Conservation (phyloP, 805 yeast genomes). For the Spathaspora boniae region DNA sequence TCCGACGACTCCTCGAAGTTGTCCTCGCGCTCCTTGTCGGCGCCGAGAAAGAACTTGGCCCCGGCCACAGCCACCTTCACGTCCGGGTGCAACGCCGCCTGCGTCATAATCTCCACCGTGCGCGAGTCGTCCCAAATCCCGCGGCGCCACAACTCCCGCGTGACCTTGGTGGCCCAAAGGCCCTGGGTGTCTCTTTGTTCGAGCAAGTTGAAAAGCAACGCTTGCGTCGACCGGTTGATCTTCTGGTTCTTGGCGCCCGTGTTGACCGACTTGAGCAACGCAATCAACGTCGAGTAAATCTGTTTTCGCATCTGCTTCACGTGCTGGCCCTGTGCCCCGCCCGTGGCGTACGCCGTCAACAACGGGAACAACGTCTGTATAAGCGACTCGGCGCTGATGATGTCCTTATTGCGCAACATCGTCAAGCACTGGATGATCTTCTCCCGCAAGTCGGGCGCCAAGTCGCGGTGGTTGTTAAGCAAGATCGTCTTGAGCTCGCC, state of each 20-base stretch:
- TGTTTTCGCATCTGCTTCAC: conserved; percentile 82
- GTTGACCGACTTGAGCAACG: conserved; percentile 77
- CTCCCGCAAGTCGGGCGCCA: conserved; percentile 83
- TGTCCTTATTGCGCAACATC: conserved; percentile 83
- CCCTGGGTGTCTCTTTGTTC: conserved; percentile 79
- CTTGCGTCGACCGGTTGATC: conserved; percentile 86
- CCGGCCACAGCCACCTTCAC: conserved; percentile 86
- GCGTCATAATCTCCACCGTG: conserved; percentile 96
- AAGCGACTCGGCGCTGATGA: conserved; percentile 72
- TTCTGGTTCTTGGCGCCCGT: conserved; percentile 88
- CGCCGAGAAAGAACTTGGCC: conserved; percentile 86
- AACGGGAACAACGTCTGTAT: conserved; percentile 89
- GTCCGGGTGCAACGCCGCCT: conserved; percentile 87
- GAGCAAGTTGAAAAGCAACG: conserved; percentile 79
- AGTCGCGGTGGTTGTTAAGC: conserved; percentile 70
- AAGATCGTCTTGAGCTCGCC: conserved; percentile 70
- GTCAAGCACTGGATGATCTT: conserved; percentile 86
- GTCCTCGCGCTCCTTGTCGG: conserved; percentile 90
- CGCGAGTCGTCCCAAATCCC: conserved; percentile 98
- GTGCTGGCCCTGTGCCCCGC: conserved; percentile 52
- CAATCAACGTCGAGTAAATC: conserved; percentile 73
- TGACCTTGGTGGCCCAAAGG: conserved; percentile 92
- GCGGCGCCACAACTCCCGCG: conserved; percentile 95
- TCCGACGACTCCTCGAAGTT: conserved; percentile 70
- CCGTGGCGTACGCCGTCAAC: conserved; percentile 58